A percentile compares a stretch with the other conserved stretches of the same genome.
These are phyloP conservation scores for Akebia trifoliata DNA, from an alignment of 164 flowering plant genomes.

Conservation along the genomic window DNA sequence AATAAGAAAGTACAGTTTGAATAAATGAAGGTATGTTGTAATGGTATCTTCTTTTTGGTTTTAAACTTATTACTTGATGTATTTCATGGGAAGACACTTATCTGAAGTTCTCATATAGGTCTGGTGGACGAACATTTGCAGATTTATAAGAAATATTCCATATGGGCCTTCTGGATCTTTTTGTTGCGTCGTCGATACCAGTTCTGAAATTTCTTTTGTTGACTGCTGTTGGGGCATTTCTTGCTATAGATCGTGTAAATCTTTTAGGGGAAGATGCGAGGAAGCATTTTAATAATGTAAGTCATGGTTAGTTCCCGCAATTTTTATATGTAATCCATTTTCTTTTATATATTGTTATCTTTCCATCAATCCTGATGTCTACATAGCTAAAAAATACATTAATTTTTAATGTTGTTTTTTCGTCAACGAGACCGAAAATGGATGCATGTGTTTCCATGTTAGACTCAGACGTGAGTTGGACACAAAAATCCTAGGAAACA, in stretches of 20 bases:
- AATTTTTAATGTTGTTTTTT: too few relatives aligned
- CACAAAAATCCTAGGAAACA: too few relatives aligned
- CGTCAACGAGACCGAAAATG: too few relatives aligned
- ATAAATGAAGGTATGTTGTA: not conserved
- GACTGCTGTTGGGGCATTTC: constrained; percentile 45
- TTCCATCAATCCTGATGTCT: too few relatives aligned
- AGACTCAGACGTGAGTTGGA: too few relatives aligned
- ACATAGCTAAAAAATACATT: too few relatives aligned
- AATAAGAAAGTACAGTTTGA: too few relatives aligned
- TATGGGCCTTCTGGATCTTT: constrained; percentile 42
- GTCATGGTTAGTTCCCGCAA: constrained; percentile 3
- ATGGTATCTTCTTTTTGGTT: not conserved
- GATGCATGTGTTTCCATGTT: too few relatives aligned
- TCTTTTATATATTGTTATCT: too few relatives aligned
- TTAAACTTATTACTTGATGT: not conserved
- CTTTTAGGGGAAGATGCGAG: constrained; percentile 45
- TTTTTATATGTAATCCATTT: too few relatives aligned
- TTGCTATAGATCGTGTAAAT: constrained; percentile 34
- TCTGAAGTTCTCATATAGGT: not conserved
- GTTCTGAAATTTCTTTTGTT: constrained; percentile 46
- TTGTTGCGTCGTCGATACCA: constrained; percentile 36
- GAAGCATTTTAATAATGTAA: constrained; percentile 46
- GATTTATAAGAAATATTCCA: not conserved
- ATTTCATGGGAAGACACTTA: not conserved
- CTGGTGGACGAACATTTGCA: not conserved